These are phyloP conservation scores for Tuber calosporum DNA, from an alignment of 495 filamentous ascomycete species.

Conservation along the genomic window DNA sequence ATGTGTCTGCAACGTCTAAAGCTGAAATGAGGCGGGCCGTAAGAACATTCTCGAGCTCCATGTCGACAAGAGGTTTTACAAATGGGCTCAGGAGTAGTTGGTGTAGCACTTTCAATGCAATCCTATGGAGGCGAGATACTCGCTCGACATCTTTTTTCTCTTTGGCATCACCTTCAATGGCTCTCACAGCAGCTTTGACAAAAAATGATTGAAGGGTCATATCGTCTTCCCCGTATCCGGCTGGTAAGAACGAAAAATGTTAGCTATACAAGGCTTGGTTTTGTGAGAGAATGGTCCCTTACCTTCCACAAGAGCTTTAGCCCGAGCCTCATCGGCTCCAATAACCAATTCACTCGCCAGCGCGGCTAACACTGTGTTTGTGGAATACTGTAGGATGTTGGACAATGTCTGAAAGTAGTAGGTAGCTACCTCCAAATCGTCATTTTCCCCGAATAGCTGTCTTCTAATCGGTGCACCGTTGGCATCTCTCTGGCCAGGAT, in stretches of 20 bases:
- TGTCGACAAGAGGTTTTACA: conserved; percentile 55
- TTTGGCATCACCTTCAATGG: conserved; percentile 48
- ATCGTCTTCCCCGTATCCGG: conserved; percentile 47
- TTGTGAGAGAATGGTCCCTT: conserved; percentile 8
- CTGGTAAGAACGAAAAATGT: conserved; percentile 32
- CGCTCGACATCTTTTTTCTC: conserved; percentile 44
- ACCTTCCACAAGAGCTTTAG: conserved; percentile 24
- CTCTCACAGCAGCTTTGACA: conserved; percentile 53
- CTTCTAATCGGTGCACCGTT: conserved; percentile 32
- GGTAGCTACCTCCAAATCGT: conserved; percentile 66
- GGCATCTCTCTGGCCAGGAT: conserved; percentile 40
- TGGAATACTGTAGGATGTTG: conserved; percentile 59
- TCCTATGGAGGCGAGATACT: conserved; percentile 58
- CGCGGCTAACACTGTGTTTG: conserved; percentile 55
- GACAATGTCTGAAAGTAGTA: conserved; percentile 73
- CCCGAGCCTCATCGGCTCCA: conserved; percentile 26
- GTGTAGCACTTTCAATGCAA: conserved; percentile 62
- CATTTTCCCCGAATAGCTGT: conserved; percentile 44
- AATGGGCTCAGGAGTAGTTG: conserved; percentile 68
- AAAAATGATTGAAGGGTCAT: conserved; percentile 57
- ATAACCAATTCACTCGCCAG: conserved; percentile 47
- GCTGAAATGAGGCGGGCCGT: conserved; percentile 62
- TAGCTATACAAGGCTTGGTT: conserved; percentile 1
- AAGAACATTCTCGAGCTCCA: conserved; percentile 64
- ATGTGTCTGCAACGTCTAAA: conserved; percentile 54